Conservation (phyloP, 257 asterid genomes). For the Cordia subcordata region DNA sequence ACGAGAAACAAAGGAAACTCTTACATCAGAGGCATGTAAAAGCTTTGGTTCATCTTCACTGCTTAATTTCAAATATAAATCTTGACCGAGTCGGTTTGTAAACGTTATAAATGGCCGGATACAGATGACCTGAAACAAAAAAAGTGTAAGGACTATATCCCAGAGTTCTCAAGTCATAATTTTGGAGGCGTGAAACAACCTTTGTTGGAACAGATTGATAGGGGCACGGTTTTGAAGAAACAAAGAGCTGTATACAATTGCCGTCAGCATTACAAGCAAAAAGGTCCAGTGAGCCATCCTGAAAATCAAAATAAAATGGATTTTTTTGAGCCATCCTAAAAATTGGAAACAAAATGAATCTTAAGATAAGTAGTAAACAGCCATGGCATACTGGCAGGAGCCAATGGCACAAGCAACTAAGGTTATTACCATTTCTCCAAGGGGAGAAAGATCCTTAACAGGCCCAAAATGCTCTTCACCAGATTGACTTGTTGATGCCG, state of each 20-base stretch:
- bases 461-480: conserved; percentile 86
- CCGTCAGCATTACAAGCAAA: conserved; percentile 69
- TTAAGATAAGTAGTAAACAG: conserved; percentile 7
- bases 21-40: conserved; percentile 63
- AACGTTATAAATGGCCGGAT: conserved; percentile 85
- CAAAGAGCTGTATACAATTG: conserved; percentile 70
- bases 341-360: conserved; percentile 12
- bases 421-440: conserved; percentile 71
- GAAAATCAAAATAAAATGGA: conserved; percentile 15
- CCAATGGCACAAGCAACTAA: conserved; percentile 13
- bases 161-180: conserved; percentile 11
- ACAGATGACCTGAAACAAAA: conserved; percentile 61
- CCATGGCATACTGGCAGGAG: background rate
- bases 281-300: conserved; percentile 97
- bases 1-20: conserved; percentile 65
- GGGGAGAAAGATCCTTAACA: conserved; percentile 76
- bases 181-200: conserved; percentile 43
- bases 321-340: conserved; percentile 81
- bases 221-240: conserved; percentile 82
- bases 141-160: conserved; percentile 20
- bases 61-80: conserved; percentile 63
- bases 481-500: conserved; percentile 63
- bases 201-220: conserved; percentile 91
- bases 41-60: conserved; percentile 80
- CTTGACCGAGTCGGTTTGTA: conserved; percentile 89